Evolutionary conservation across 768 basidiomycete species (phyloP), one percentile per base, ranked within the genome.

Genomic region (Psilocybe azurescens): DNA sequence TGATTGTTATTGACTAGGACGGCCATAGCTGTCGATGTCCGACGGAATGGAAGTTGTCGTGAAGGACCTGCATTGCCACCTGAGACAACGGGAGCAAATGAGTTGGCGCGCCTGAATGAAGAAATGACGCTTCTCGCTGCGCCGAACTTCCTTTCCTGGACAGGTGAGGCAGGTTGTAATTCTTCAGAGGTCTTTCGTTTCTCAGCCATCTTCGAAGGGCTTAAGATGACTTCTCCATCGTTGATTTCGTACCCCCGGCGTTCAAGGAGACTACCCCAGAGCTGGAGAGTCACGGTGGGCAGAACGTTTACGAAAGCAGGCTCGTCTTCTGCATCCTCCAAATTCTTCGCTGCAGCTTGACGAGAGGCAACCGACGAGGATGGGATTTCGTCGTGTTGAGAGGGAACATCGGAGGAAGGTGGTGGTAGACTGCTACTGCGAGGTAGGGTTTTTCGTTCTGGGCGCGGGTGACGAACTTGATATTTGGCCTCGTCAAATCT

Each of bases 191-290:
- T 63, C 65, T 48, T 48, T 59, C 44, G 30, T 53, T 58, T 33
- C 14, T 20, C 57, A 54, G 59, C 72, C 60, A 64, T 59, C 70
- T 87, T 89, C 3, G 82, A 80, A 1, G 89, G 88, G 61, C 86
- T 89, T 24, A 85, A 82, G 5, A 89, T 71, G 53, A 93, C 81
- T 64, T 84, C 81, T 8, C 87, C 85, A 20, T 78, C 79, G 18
- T 82, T 74, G 58, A 91, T 73, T 64, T 86, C 82, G 72, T 88
- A 91, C 9, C 91, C 91, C 8, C 91, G 83, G 29, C 83, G 77
- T 59, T 84, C 81, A 30, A 93, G 82, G 28, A 93, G 84, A 63
- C 82, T 82, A 53, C 84, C 80, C 91, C 91, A 93, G 7, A 93
- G 80, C 60, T 87, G 85, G 46, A 89, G 78, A 1, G 88, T 89